These are phyloP conservation scores for Yarrowia keelungensis DNA, from an alignment of 805 yeast species.

Conservation along the genomic window DNA sequence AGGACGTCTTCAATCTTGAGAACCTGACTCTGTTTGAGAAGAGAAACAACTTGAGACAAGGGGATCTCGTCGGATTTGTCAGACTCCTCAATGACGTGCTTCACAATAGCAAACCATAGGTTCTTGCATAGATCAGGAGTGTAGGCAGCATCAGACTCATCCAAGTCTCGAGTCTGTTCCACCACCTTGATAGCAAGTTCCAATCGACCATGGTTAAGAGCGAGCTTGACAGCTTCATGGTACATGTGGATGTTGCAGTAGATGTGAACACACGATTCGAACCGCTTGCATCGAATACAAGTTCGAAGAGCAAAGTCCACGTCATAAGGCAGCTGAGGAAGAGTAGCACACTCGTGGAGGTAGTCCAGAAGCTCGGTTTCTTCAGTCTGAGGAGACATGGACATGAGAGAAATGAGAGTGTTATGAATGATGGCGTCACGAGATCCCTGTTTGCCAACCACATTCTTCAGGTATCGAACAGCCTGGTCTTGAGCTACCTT, in stretches of 20 bases:
- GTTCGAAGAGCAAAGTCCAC: conserved; percentile 76
- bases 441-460: conserved; percentile 57
- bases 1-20: conserved; percentile 77
- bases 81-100: conserved; percentile 52
- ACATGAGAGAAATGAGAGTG: conserved; percentile 70
- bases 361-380: conserved; percentile 60
- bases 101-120: conserved; percentile 70
- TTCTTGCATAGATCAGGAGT: conserved; percentile 34
- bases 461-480: conserved; percentile 63
- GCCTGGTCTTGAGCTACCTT: conserved; percentile 64
- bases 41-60: conserved; percentile 40
- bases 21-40: conserved; percentile 47
- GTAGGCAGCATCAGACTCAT: conserved; percentile 51
- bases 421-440: conserved; percentile 66
- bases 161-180: conserved; percentile 56
- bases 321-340: conserved; percentile 56
- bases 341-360: conserved; percentile 54
- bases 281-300: conserved; percentile 65
- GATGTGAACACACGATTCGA: conserved; percentile 74
- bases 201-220: conserved; percentile 65
- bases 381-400: conserved; percentile 55
- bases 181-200: conserved; percentile 65
- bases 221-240: conserved; percentile 82
- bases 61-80: conserved; percentile 49
- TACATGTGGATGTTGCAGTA: conserved; percentile 70